Evolutionary conservation across 2,329 filamentous ascomycete species (phyloP), one percentile per base, ranked within the genome.

Genomic region (Diplodia scrobiculata): DNA sequence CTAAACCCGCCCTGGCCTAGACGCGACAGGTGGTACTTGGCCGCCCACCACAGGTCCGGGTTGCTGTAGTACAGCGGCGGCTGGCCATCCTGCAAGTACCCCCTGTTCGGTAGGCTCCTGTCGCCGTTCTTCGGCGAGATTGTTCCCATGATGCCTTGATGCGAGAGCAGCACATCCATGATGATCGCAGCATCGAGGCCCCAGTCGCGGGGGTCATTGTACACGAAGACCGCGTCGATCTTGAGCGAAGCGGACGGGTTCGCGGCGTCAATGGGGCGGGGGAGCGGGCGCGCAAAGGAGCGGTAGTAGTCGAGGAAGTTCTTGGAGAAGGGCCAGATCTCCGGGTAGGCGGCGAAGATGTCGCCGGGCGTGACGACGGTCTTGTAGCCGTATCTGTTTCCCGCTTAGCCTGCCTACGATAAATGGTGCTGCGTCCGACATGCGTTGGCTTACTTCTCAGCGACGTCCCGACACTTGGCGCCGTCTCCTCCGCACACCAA

Each of bases 151-250:
- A 91, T 86, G 19, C 95, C 95, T n/a, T 84, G 72, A 19, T 86
- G 82, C 0, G 93, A 97, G 48, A 96, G 83, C 6, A 98, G 81
- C 11, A 97, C 80, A 77, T 99, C 95, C 64, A 90, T 78, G 66
- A 98, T 89, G 71, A 98, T 81, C 74, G 96, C 91, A 2, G 87
- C 87, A 76, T 98, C 94, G 10, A 97, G 84, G 0, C 91, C 92
- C 95, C 95, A 99, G 80, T 99, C 95, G 66, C 95, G 87, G 3
- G 95, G 93, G 77, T 98, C 95, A 76, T 97, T 96, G 84, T 94
- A 97, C 6, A 97, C 90, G 73, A 98, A 90, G 32, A 98, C 87
- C 32, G 93, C 92, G 73, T 96, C 92, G 71, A 99, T 89, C 71
- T 91, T 92, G 55, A 94, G 83, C 19, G 54, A 38, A n/a, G 79